Evolutionary conservation across 495 filamentous ascomycete genomes (phyloP).

Genomic region (Melanomma pulvis-pyrius): DNA sequence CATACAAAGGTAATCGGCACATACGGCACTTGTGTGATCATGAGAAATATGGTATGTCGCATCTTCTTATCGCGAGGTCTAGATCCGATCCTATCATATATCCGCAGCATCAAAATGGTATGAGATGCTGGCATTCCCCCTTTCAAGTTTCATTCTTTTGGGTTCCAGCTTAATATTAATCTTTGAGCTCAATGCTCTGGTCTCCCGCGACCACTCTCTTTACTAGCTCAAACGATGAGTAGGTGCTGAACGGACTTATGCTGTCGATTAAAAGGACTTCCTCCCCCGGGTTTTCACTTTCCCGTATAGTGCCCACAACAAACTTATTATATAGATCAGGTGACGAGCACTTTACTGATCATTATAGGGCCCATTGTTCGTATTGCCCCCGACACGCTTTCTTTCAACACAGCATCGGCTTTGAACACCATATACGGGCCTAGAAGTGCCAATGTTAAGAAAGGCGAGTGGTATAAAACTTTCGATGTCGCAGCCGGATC

Average conservation of each 20-base stretch:
- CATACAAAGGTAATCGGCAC: slow-evolving; percentile 33
- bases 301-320: neutral
- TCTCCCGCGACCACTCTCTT: neutral
- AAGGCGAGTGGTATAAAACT: slow-evolving; percentile 41
- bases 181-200: neutral
- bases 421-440: slow-evolving; percentile 46
- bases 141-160: neutral
- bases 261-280: no score
- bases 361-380: slow-evolving; percentile 37
- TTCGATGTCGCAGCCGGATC: slow-evolving; percentile 36
- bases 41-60: slow-evolving; percentile 40
- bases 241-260: no score
- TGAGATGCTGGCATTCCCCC: no score
- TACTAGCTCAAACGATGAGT: no score
- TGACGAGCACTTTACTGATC: neutral
- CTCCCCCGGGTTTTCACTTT: neutral
- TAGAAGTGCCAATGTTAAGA: slow-evolving; percentile 43
- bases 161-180: neutral
- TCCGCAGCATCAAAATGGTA: no score
- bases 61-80: no score
- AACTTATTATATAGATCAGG: neutral
- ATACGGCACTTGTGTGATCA: slow-evolving; percentile 31
- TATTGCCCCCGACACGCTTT: slow-evolving; percentile 39
- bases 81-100: no score
- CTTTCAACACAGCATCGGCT: slow-evolving; percentile 37